Base-by-base conservation (phyloP, 176 grass and related monocot species). In the Aegilops sharonensis region DNA sequence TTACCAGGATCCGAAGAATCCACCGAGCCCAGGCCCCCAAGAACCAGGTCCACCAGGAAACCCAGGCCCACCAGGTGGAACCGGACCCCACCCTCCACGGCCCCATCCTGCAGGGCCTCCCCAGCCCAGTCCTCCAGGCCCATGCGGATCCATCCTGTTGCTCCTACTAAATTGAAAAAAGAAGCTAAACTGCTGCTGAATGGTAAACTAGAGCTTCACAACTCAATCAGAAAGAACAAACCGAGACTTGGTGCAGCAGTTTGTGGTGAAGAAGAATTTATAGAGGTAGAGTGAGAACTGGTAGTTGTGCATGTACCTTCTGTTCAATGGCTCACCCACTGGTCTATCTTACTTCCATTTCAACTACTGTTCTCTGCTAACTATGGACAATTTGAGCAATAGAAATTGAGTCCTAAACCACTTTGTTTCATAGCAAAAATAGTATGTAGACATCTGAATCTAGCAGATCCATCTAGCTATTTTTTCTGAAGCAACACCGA, bases 1-100 rank as follows among this genome's bases (percentile, higher is more conserved):
- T 86, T 64, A 90, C 85, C 91, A 86, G 10, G 88, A 86, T 3
- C 82, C 85, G 3, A 93, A 8, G 42, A 93, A 90, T 21, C 81
- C 87, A 8, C 78, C 78, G 29, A 88, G 21, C 48, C 50, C 71
- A 69, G 68, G 57, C 13, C 89, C 80, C 59, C 59, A 80, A n/a
- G 36, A 64, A 74, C 88, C 83, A 54, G 91, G 48, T 5, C 87
- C 87, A 40, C 83, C 83, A 79, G 70, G 78, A 13, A 47, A 47
- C 11, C 88, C 83, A 52, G 91, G 48, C 4, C 87, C 87, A 52
- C 83, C 83, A 79, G 70, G 78, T 15, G 73, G 52, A 1, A 45
- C 31, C 1, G 82, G 76, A 11, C 65, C 83, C 42, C 82, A 75
- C 3, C 43, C 36, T 66, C 36, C 48, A 15, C 14, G 48, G 48